phyloP scores from a whole-genome alignment of 495 filamentous ascomycete species.

The Aspergillus kassunensis region DNA sequence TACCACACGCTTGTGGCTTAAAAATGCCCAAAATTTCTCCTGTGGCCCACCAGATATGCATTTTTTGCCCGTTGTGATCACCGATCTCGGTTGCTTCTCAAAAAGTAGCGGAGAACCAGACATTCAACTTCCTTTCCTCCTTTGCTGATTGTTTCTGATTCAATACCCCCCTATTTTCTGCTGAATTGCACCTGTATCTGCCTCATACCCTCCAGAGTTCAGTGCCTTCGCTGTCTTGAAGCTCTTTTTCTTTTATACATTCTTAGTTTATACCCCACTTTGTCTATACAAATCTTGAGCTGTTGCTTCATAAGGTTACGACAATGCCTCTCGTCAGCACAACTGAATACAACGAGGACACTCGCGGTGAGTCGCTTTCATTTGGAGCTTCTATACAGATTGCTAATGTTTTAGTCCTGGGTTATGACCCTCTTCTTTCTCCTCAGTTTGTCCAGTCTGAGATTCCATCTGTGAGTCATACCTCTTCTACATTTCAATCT shows the following conservation, averaged over 20 bases:
- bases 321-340: slow-evolving; percentile 50
- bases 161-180: neutral
- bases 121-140: neutral
- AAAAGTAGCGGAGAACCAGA: neutral
- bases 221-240: neutral
- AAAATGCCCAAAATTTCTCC: neutral
- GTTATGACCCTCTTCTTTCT: slow-evolving; percentile 91
- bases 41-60: slow-evolving; percentile 17
- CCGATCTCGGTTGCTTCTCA: slow-evolving; percentile 2
- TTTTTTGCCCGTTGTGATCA: slow-evolving; percentile 13
- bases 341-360: slow-evolving; percentile 50
- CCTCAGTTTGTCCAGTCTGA: slow-evolving; percentile 85
- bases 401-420: slow-evolving; percentile 61
- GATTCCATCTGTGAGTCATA: slow-evolving; percentile 69
- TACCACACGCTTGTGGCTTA: neutral
- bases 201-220: neutral
- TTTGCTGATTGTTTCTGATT: neutral
- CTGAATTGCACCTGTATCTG: neutral
- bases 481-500: no score
- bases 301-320: slow-evolving; percentile 2
- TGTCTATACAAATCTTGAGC: neutral
- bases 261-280: slow-evolving; percentile 1
- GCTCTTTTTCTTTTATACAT: neutral
- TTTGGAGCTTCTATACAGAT: neutral
- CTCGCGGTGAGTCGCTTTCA: slow-evolving; percentile 39